Evolutionary conservation across 225 moss, liverwort and hornwort species (phyloP).

Genomic region (Ulota crispa): DNA sequence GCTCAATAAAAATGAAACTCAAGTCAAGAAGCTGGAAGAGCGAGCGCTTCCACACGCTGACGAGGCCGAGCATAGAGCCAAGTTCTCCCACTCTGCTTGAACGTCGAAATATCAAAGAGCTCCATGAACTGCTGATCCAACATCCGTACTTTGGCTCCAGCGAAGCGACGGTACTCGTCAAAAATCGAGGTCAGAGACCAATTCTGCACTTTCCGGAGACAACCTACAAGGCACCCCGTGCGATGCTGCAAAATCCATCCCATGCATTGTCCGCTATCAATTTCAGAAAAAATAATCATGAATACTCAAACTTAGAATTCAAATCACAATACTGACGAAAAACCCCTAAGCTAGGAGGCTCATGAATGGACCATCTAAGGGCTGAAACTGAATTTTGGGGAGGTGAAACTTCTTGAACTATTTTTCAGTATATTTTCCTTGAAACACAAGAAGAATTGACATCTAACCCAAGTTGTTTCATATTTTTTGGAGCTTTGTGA

Average conservation of each 20-base stretch:
- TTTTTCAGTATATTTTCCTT: too few species aligned
- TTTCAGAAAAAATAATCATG: neutral
- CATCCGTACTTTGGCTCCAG: conserved; percentile 96
- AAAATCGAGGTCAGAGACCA: conserved; percentile 97
- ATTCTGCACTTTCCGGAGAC: conserved; percentile 95
- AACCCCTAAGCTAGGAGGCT: too few species aligned
- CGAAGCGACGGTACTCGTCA: conserved; percentile 97
- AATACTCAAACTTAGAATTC: neutral
- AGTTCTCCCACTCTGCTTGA: conserved; percentile 78
- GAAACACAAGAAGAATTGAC: too few species aligned
- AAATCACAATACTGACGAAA: neutral
- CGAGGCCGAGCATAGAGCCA: conserved; percentile 71
- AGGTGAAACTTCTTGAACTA: too few species aligned
- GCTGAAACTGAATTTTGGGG: too few species aligned
- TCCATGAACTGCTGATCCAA: conserved; percentile 98
- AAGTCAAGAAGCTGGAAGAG: conserved; percentile 37
- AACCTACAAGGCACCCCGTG: conserved; percentile 96
- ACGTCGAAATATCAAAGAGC: conserved; percentile 84
- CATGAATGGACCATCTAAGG: too few species aligned
- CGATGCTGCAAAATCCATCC: conserved; percentile 48
- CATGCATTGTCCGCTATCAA: neutral
- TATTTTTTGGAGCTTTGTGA: too few species aligned
- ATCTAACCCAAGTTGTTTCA: too few species aligned
- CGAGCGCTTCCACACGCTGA: conserved; percentile 48
- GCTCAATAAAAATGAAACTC: conserved; percentile 2